Base-by-base conservation (phyloP, 2,329 filamentous ascomycete genomes). In the Onygenales sp. region DNA sequence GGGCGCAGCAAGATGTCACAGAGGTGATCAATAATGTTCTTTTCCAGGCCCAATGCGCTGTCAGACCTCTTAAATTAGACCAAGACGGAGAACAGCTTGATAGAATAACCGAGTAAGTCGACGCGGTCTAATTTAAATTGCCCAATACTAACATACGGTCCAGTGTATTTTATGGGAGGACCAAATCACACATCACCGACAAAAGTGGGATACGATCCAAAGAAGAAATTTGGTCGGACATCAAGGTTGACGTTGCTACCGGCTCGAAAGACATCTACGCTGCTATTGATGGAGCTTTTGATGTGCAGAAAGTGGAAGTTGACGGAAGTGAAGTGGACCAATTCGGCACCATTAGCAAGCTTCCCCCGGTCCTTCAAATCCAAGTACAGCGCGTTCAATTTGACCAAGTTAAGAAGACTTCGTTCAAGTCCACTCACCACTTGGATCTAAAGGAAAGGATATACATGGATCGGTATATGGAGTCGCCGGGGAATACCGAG, bases 11-110 rank as follows among this genome's bases (percentile, higher is more conserved):
- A 70, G 93, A 98, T 70, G 92, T 96, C 4, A 90, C 90, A 10
- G 93, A 98, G 69, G 92, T 96, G 45, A 91, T 96, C 73, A 89
- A 89, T 54, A 93, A 92, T 62, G 87, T 95, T 31, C 82, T 96
- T 54, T 90, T 92, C 64, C 86, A 93, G 49, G 76, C 96, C n/a
- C 87, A 93, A 63, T 90, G 88, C 51, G 91, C 92, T 2, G 91
- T 97, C 63, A 84, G 80, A 54, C 81, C 88, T 5, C 79, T 78
- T n/a, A 80, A 78, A 3, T 74, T 80, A 36, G 82, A 88, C 54
- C 71, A 77, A 6, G 79, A 84, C 44, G 86, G 86, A 2, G 86
- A 94, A 58, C 92, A 96, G 67, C 72, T 84, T 17, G 93, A 97
- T 65, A 77, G 82, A 53, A 82, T 95, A 57, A 89, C 89, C 69